phyloP scores from a whole-genome alignment of 1,139 yeast genomes.

The Candida sanyaensis region DNA sequence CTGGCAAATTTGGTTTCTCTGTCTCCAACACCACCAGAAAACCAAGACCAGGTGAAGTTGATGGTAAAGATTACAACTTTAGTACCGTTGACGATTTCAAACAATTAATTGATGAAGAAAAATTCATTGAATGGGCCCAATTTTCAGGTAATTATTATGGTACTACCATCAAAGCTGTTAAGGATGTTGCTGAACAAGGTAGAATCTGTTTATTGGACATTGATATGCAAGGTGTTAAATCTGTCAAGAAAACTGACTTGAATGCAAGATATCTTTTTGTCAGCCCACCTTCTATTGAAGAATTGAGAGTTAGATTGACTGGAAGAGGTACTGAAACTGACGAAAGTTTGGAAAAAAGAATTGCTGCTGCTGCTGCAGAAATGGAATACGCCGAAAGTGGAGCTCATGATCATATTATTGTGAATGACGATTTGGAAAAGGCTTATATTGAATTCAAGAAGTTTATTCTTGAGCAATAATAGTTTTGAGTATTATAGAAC shows the following conservation, averaged over 20 bases:
- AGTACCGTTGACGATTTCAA: conserved; percentile 77
- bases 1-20: conserved; percentile 88
- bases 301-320: conserved; percentile 67
- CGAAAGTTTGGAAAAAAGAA: conserved; percentile 80
- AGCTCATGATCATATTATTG: conserved; percentile 86
- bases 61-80: conserved; percentile 91
- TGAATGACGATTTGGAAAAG: conserved; percentile 87
- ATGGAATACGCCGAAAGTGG: conserved; percentile 86
- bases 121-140: conserved; percentile 97
- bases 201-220: conserved; percentile 88
- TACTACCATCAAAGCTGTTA: conserved; percentile 82
- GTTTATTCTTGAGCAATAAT: conserved; percentile 54
- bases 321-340: conserved; percentile 94
- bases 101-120: conserved; percentile 65
- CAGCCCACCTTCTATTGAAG: conserved; percentile 90
- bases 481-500: not conserved
- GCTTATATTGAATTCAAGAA: conserved; percentile 82
- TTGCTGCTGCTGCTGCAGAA: conserved; percentile 85
- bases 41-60: conserved; percentile 89
- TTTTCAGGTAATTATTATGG: conserved; percentile 98
- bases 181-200: conserved; percentile 64
- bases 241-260: conserved; percentile 79
- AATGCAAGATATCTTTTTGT: conserved; percentile 85
- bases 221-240: conserved; percentile 98
- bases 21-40: conserved; percentile 91